A percentile compares a stretch with the other conserved stretches of the same genome.
phyloP scores from a whole-genome alignment of 2,329 filamentous ascomycete genomes.

The Trichoderma endophyticum region DNA sequence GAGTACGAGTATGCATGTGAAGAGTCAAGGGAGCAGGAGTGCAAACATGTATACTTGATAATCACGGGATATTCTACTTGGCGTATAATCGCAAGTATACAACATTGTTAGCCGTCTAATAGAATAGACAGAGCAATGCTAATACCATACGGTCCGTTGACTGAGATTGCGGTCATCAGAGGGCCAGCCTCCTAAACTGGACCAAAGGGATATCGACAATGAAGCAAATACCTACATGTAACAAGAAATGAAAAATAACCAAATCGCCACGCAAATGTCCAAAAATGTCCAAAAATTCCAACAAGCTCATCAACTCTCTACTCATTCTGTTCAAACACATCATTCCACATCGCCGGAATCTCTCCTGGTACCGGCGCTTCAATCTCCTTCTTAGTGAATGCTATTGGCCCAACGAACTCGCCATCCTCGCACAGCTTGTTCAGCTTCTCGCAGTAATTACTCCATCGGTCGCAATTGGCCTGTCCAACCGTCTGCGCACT shows the following conservation, averaged over 20 bases:
- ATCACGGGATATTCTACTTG: background rate
- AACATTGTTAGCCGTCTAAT: no score
- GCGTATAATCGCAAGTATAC: background rate
- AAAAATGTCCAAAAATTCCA: no score
- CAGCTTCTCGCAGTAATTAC: conserved; percentile 55
- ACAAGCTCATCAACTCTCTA: background rate
- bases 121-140: background rate
- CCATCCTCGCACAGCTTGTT: conserved; percentile 42
- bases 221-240: background rate
- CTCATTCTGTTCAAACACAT: conserved; percentile 23
- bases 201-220: background rate
- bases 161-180: background rate
- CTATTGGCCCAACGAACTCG: conserved; percentile 47
- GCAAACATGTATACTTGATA: no score
- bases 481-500: conserved; percentile 57
- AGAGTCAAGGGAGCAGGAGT: no score
- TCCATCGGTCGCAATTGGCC: conserved; percentile 59
- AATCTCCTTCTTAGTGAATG: conserved; percentile 36
- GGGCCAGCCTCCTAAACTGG: background rate
- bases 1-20: no score
- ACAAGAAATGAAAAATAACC: background rate
- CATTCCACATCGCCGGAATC: conserved; percentile 34
- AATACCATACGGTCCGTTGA: background rate
- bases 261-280: background rate
- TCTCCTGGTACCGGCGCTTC: conserved; percentile 31